phyloP scores from a whole-genome alignment of 345 rosid genomes.

The Eucalyptus regnans region DNA sequence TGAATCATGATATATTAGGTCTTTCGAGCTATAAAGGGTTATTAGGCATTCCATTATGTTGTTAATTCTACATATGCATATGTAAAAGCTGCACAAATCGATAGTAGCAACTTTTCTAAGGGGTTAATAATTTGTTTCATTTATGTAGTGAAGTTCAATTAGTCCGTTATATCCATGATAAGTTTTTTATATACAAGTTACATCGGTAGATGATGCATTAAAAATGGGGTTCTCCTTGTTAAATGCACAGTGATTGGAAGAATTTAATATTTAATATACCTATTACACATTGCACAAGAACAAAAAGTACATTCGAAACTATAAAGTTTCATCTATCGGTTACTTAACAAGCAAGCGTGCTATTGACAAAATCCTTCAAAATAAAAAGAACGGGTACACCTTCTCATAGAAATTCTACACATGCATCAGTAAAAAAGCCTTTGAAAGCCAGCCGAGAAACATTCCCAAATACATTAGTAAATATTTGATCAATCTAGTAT shows the following conservation, averaged over 20 bases:
- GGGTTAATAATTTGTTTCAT: neutral
- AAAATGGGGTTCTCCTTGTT: neutral
- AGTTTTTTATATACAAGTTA: too few species aligned
- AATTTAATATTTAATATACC: neutral
- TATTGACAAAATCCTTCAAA: neutral
- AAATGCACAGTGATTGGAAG: neutral
- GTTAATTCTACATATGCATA: neutral
- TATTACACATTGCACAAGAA: neutral
- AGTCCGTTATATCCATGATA: too few species aligned
- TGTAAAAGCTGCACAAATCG: neutral
- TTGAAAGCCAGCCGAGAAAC: neutral
- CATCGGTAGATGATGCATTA: neutral
- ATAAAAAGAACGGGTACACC: neutral
- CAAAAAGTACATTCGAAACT: too few species aligned
- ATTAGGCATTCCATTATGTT: neutral
- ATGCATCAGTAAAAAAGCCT: neutral
- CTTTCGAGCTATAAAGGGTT: neutral
- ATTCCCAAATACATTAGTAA: neutral
- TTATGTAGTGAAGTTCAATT: neutral
- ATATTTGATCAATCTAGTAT: neutral
- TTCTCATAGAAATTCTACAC: neutral
- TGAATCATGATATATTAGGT: fast-evolving
- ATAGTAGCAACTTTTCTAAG: neutral
- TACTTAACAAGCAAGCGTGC: neutral
- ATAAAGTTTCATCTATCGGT: neutral